Evolutionary conservation across 2,329 filamentous ascomycete genomes (phyloP).

Genomic region (Sordariomycetes sp.): DNA sequence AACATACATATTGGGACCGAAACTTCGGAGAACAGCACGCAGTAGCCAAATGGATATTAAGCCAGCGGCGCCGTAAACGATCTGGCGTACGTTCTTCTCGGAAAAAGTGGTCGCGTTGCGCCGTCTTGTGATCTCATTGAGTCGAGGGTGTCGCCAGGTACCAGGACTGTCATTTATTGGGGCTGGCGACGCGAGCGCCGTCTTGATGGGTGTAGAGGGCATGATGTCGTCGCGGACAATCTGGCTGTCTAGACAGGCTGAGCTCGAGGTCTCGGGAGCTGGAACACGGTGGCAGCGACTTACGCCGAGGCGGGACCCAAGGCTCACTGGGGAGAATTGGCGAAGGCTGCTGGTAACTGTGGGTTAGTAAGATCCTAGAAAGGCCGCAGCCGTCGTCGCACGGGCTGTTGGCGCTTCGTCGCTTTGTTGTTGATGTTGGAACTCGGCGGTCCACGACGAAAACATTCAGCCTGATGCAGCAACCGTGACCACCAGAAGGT

Average conservation of each 20-base stretch:
- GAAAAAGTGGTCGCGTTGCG: conserved; percentile 73
- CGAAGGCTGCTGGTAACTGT: too few relatives aligned
- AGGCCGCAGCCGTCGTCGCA: conserved; percentile 21
- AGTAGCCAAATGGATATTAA: conserved; percentile 26
- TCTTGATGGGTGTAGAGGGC: conserved; percentile 31
- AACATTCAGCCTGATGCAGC: too few relatives aligned
- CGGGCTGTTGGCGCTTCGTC: conserved; percentile 16
- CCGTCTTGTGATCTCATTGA: conserved; percentile 77
- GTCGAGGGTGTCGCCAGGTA: conserved; percentile 82
- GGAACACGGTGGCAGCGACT: too few relatives aligned
- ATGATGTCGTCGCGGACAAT: too few relatives aligned
- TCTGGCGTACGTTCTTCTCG: conserved; percentile 62
- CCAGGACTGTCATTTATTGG: conserved; percentile 51
- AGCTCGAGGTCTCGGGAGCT: too few relatives aligned
- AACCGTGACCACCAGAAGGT: too few relatives aligned
- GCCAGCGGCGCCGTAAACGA: conserved; percentile 57
- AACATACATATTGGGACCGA: conserved; percentile 14
- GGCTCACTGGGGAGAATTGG: too few relatives aligned
- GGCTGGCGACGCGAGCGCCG: conserved; percentile 21
- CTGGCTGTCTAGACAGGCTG: too few relatives aligned
- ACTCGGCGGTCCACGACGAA: conserved; percentile 10
- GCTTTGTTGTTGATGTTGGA: conserved; percentile 23
- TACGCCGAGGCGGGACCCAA: too few relatives aligned
- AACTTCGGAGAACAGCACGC: conserved; percentile 22
- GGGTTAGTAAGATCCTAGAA: conserved; percentile 20